A percentile compares a stretch with the other conserved stretches of the same genome.
These are phyloP conservation scores for Amanita pseudoporphyria DNA, from an alignment of 768 basidiomycete genomes.

Conservation along the genomic window DNA sequence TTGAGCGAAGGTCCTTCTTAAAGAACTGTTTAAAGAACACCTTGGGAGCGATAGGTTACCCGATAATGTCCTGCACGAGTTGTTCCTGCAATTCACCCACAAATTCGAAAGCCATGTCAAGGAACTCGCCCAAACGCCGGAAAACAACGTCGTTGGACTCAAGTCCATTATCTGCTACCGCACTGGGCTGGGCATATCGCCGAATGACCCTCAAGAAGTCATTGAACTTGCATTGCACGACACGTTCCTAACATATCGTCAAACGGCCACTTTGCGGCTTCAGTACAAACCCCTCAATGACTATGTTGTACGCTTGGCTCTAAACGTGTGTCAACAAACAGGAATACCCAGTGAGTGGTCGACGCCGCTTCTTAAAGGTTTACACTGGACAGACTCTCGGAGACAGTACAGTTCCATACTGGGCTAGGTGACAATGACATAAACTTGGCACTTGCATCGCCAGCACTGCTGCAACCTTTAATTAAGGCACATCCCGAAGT, in stretches of 20 bases:
- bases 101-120: too few species aligned
- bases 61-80: conserved; percentile 1
- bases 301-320: conserved; percentile 44
- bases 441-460: conserved; percentile 44
- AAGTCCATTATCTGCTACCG: conserved; percentile 76
- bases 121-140: conserved; percentile 20
- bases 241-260: conserved; percentile 25
- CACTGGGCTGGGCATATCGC: conserved; percentile 53
- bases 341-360: conserved; percentile 46
- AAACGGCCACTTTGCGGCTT: conserved; percentile 36
- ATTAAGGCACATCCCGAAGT: conserved; percentile 55
- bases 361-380: background rate
- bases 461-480: conserved; percentile 57
- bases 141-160: conserved; percentile 51
- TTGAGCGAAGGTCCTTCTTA: background rate
- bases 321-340: conserved; percentile 40
- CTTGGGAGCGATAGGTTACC: background rate
- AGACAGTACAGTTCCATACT: conserved; percentile 77
- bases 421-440: conserved; percentile 75
- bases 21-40: background rate
- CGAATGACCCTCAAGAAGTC: conserved; percentile 16
- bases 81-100: too few species aligned
- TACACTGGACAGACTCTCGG: background rate
- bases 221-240: conserved; percentile 22
- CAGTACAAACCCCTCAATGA: conserved; percentile 60